A percentile compares a stretch with the other conserved stretches of the same genome.
Evolutionary conservation across 2,329 filamentous ascomycete genomes (phyloP).

Genomic region (Cryphonectria naterciae): DNA sequence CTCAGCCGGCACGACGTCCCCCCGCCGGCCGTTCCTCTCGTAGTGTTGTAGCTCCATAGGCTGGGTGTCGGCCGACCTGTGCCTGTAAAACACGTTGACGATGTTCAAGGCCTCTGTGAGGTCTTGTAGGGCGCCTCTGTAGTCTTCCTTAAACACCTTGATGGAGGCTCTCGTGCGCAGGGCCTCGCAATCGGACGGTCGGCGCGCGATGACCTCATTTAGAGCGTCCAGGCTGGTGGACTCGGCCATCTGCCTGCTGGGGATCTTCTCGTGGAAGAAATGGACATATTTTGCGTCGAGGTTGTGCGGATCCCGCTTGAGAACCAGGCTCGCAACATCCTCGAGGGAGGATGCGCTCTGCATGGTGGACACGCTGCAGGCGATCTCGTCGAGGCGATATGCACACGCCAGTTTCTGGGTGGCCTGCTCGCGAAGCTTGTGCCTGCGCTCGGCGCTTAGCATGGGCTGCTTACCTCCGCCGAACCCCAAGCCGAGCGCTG

Average conservation of each 20-base stretch:
- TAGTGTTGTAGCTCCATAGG: constrained; percentile 54
- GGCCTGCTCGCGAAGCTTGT: constrained; percentile 79
- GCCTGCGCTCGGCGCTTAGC: constrained; percentile 75
- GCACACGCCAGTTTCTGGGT: constrained; percentile 77
- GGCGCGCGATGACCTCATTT: constrained; percentile 67
- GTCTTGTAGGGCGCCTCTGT: constrained; percentile 70
- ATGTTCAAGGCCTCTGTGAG: constrained; percentile 67
- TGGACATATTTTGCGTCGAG: constrained; percentile 84
- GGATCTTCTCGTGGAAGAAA: constrained; percentile 91
- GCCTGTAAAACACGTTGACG: constrained; percentile 55
- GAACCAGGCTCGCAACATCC: constrained; percentile 73
- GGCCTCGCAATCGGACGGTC: constrained; percentile 67
- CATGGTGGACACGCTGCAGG: constrained; percentile 82
- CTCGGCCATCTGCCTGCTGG: constrained; percentile 72
- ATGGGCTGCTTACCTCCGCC: constrained; percentile 62
- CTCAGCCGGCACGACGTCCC: constrained; percentile 44
- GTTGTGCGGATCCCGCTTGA: constrained; percentile 70
- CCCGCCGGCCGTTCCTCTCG: constrained; percentile 35
- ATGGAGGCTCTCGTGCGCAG: constrained; percentile 76
- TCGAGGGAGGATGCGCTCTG: constrained; percentile 78
- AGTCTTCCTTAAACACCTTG: constrained; percentile 76
- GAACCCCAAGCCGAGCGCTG: constrained; percentile 56
- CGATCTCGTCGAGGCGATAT: constrained; percentile 82
- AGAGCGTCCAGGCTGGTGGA: constrained; percentile 70
- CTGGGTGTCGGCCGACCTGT: constrained; percentile 50